phyloP scores from a whole-genome alignment of 169 alveolate species.

The Theileria luwenshuni region DNA sequence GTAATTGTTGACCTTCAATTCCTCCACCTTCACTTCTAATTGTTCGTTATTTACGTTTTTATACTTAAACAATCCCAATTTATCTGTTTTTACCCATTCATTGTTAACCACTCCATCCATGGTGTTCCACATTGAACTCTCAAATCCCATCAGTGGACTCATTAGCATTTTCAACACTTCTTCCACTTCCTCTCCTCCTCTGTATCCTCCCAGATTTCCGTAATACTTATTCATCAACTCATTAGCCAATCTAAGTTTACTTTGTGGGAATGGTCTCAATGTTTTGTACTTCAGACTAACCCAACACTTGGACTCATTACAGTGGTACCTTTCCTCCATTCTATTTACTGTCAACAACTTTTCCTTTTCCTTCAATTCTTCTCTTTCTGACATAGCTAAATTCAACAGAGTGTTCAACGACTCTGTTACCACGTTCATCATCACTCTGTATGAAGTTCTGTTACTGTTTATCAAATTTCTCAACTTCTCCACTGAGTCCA shows the following conservation, averaged over 20 bases:
- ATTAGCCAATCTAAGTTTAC: neutral
- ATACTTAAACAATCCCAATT: neutral
- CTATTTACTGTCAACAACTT: neutral
- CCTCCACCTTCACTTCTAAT: neutral
- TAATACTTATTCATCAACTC: neutral
- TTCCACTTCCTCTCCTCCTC: constrained; percentile 7
- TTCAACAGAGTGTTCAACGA: constrained; percentile 5
- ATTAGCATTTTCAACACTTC: constrained; percentile 9
- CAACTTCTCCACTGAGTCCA: neutral
- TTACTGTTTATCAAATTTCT: neutral
- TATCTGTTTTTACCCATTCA: neutral
- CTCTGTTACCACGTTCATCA: constrained; percentile 12
- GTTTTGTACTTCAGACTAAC: neutral
- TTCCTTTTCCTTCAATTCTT: neutral
- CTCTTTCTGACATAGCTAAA: neutral
- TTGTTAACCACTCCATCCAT: neutral
- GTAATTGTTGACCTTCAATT: neutral
- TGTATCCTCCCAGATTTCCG: neutral
- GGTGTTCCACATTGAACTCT: constrained; percentile 7
- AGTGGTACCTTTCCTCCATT: neutral
- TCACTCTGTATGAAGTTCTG: constrained; percentile 4
- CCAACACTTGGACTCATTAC: constrained; percentile 6
- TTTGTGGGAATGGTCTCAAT: neutral
- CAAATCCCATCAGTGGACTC: constrained; percentile 8
- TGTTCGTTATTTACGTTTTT: constrained; percentile 3